Conservation (phyloP, 1,139 yeast species). For the Suhomyces bokatorum region DNA sequence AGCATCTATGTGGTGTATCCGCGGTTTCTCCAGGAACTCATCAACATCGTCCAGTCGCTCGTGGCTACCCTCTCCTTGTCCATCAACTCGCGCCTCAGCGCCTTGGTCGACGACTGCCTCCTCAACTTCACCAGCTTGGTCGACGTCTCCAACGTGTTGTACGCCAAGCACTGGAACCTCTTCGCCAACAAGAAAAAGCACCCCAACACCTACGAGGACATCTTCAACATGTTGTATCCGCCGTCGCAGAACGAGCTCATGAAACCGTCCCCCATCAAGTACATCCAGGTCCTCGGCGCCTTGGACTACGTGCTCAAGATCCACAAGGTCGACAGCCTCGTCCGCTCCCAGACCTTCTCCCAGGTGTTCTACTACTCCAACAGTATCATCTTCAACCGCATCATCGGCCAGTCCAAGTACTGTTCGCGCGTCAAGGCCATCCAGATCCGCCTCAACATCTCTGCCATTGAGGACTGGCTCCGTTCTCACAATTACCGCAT, state of each 20-base stretch:
- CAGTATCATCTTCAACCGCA: constrained; percentile 68
- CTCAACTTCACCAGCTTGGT: constrained; percentile 65
- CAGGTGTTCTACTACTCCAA: constrained; percentile 81
- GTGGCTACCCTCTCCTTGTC: constrained; percentile 65
- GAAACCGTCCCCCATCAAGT: constrained; percentile 85
- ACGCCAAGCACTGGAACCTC: constrained; percentile 75
- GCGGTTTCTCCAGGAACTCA: constrained; percentile 56
- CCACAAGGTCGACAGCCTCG: constrained; percentile 74
- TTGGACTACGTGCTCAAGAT: constrained; percentile 80
- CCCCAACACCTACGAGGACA: constrained; percentile 63
- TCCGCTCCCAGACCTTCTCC: constrained; percentile 74
- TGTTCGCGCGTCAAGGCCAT: constrained; percentile 82
- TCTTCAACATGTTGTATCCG: constrained; percentile 67
- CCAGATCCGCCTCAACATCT: constrained; percentile 82
- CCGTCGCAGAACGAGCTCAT: constrained; percentile 61
- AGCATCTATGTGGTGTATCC: constrained; percentile 58
- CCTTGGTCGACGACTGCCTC: constrained; percentile 61
- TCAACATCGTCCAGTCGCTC: constrained; percentile 58
- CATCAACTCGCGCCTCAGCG: constrained; percentile 58
- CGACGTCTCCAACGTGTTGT: constrained; percentile 59
- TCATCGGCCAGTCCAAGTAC: constrained; percentile 64
- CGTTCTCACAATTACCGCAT: constrained; percentile 71
- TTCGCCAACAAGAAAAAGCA: constrained; percentile 55
- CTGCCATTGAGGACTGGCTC: constrained; percentile 91
- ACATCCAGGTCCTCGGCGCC: constrained; percentile 87